Evolutionary conservation across 176 grass and related monocot species (phyloP), one percentile per base, ranked within the genome.

Genomic region (Carex myosuroides): DNA sequence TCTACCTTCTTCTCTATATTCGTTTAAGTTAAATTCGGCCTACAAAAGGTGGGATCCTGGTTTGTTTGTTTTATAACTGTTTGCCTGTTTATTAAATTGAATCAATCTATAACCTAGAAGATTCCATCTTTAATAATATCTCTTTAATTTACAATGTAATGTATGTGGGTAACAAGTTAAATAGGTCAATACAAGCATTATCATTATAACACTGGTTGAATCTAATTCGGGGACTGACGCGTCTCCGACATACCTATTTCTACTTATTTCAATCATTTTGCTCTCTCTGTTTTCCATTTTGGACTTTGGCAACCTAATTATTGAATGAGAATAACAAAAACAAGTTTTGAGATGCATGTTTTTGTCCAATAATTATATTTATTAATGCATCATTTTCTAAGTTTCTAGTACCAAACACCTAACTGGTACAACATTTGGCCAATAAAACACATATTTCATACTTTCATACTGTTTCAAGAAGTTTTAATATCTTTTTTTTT

Each of bases 1-100:
- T 92, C 75, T 33, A 93, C 56, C 64, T 95, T 94, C 54, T 93
- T 94, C 32, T 26, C 65, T 86, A 95, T 85, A 73, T 93, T 91
- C 46, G 17, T 56, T 87, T 89, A 85, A 60, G 32, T 60, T 79
- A 98, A 87, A 82, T 83, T 65, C 63, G 91, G 95, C 84, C 77
- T 94, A 57, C 79, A 89, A 89, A 98, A 98, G 33, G 82, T 85
- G 75, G 41, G 41, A 81, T 98, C 95, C 84, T 74, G 77, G 67
- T 85, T 95, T 81, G 84, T 85, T 33, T 76, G 88, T 4, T 37
- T 37, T 37, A 37, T 4, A 37, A 4, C 35, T 37, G 2, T 37
- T 37, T 37, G 32, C 32, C 2, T 33, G 32, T 33, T 33, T 33
- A 33, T 33, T 33, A 33, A 33, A 41, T 69, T 13, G 1, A 37